Evolutionary conservation across 23 red algal species (phyloP), one percentile per base, ranked within the genome.

Genomic region (Gracilaria caudata): DNA sequence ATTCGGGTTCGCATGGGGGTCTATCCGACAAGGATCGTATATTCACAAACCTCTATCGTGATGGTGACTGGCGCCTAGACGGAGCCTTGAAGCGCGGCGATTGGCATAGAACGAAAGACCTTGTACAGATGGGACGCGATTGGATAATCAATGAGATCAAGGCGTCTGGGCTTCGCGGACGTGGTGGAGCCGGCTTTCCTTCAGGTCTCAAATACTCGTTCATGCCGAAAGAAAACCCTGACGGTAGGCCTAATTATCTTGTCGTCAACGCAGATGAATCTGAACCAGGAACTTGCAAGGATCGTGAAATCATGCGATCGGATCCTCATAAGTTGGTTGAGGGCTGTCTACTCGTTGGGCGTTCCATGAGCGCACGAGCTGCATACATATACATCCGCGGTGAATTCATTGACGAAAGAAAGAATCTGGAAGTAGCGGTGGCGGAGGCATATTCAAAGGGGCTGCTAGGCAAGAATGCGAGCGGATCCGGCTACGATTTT

Each of bases 191-290:
- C 17, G 96, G 96, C 5, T 98, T 98, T 80, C 96, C 96, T 36
- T 88, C 92, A 14, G 96, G 96, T 8, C 84, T 98, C 7, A 98
- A 98, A 70, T 95, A 95, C 56, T 90, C 82, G n/a, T 98, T 98
- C 84, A 98, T 95, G 92, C 96, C 96, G 3, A 93, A 95, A 54
- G 80, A 39, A 40, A 94, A 77, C 40, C 83, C 83, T 26, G 96
- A 94, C 79, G 96, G 92, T 25, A 78, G 96, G 35, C 96, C 93
- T 7, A 94, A 90, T 65, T 98, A 98, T 72, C 94, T 98, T 17
- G 96, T 98, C n/a, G 92, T 98, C 38, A 98, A 98, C 79, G 92
- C 92, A 26, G 96, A 98, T 73, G 96, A 98, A 55, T 98, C 96
- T 1, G 96, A 98, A 40, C 96, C 96, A 7, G 96, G 96, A 40